Percentiles rank a stretch among this genome's conserved stretches.
Evolutionary conservation across 2,329 filamentous ascomycete species (phyloP).

Genomic region (Neocatenulostroma microsporum): DNA sequence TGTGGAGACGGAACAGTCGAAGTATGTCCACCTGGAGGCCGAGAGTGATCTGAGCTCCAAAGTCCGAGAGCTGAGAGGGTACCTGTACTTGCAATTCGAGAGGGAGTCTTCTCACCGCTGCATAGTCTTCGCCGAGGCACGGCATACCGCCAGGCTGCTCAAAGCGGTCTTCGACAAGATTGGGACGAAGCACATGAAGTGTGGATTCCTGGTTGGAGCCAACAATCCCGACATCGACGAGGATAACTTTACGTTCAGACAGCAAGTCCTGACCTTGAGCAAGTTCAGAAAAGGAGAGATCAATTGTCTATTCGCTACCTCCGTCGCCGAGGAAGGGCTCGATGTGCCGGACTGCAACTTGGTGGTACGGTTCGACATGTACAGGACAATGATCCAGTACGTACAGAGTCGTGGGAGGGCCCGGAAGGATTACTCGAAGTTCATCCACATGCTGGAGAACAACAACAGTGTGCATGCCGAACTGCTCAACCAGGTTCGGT

Average conservation of each 20-base stretch:
- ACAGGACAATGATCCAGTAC: constrained; percentile 85
- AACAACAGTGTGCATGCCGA: constrained; percentile 56
- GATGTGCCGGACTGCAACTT: constrained; percentile 61
- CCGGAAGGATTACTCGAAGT: constrained; percentile 66
- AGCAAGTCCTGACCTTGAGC: constrained; percentile 66
- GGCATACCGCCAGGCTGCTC: constrained; percentile 69
- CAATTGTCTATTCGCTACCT: constrained; percentile 59
- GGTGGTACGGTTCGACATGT: constrained; percentile 73
- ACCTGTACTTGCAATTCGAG: constrained; percentile 57
- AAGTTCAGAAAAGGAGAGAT: constrained; percentile 53
- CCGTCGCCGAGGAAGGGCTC: constrained; percentile 58
- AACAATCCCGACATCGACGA: constrained; percentile 36
- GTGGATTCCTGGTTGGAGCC: constrained; percentile 58
- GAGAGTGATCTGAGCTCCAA: constrained; percentile 59
- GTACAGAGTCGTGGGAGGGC: constrained; percentile 88
- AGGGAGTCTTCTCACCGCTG: constrained; percentile 55
- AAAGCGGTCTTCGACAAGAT: constrained; percentile 57
- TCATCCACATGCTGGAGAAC: constrained; percentile 73
- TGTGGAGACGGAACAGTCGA: constrained; percentile 13
- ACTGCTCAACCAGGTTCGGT: constrained; percentile 52
- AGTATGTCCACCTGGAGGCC: constrained; percentile 5
- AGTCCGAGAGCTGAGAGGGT: constrained; percentile 53
- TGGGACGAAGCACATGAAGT: constrained; percentile 50
- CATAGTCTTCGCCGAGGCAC: constrained; percentile 78
- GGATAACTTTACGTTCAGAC: constrained; percentile 58